phyloP scores from a whole-genome alignment of 2,329 filamentous ascomycete genomes.

The Aspergillus sp. region DNA sequence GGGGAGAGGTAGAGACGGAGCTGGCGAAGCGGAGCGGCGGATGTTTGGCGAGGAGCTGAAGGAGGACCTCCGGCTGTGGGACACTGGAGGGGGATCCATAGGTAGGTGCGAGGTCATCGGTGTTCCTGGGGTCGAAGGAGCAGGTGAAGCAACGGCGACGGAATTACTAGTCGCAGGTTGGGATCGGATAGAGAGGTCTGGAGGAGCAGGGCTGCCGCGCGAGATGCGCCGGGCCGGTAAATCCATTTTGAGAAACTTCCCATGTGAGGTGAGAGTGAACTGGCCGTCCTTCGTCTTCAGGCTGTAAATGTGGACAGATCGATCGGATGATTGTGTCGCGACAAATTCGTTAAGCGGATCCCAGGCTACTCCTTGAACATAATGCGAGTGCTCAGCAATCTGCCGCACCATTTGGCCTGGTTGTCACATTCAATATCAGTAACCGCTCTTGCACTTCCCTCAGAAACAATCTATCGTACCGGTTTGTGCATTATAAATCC shows the following conservation, averaged over 20 bases:
- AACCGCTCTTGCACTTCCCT: background rate
- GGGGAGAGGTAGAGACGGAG: conserved; percentile 87
- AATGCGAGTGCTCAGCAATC: conserved; percentile 96
- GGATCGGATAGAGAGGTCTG: conserved; percentile 59
- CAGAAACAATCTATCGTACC: conserved; percentile 54
- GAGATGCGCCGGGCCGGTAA: conserved; percentile 88
- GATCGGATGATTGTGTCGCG: conserved; percentile 95
- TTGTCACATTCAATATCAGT: conserved; percentile 24
- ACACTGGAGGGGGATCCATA: conserved; percentile 94
- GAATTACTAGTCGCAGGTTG: conserved; percentile 37
- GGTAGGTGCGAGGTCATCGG: conserved; percentile 85
- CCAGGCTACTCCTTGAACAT: conserved; percentile 97
- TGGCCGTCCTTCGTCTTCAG: conserved; percentile 95
- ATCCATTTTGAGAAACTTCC: conserved; percentile 87
- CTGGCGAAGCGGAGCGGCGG: conserved; percentile 85
- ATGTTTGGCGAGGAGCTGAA: conserved; percentile 77
- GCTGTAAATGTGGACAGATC: conserved; percentile 96
- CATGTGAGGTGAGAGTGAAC: conserved; percentile 76
- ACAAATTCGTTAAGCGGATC: conserved; percentile 98
- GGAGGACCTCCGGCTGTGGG: conserved; percentile 90
- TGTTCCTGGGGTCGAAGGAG: conserved; percentile 87
- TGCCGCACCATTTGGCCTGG: conserved; percentile 73
- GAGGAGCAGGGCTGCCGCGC: conserved; percentile 86
- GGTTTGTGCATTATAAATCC: conserved; percentile 92
- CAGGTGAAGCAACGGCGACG: conserved; percentile 72